Conservation (phyloP, 2,329 filamentous ascomycete species). For the Botrytis aclada region DNA sequence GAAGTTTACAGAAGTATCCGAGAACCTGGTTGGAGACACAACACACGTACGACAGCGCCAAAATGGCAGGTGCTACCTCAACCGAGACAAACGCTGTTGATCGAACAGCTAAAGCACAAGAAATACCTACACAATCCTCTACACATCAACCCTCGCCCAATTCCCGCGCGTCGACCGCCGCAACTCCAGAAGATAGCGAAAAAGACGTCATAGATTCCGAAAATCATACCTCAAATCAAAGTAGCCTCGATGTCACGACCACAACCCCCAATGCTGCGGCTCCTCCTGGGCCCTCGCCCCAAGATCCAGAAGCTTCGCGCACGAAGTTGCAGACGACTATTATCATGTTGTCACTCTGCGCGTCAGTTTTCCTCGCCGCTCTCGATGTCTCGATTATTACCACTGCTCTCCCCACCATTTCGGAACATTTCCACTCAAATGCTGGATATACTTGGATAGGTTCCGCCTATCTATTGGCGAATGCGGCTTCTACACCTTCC, state of each 20-base stretch:
- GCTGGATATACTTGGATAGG: constrained; percentile 71
- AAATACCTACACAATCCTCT: neutral
- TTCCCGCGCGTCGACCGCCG: neutral
- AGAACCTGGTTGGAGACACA: neutral
- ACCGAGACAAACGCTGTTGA: neutral
- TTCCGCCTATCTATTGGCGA: constrained; percentile 67
- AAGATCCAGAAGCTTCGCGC: constrained; percentile 33
- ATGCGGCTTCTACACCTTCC: constrained; percentile 59
- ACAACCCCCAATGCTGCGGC: neutral
- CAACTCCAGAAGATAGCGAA: neutral
- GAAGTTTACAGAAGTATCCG: neutral
- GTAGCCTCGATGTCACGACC: neutral
- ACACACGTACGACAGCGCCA: neutral
- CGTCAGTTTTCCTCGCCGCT: constrained; percentile 37
- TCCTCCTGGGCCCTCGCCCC: neutral
- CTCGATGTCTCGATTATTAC: constrained; percentile 53
- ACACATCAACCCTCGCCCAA: neutral
- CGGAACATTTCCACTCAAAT: constrained; percentile 49
- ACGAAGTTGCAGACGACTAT: constrained; percentile 35
- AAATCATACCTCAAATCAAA: neutral
- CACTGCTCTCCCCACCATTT: constrained; percentile 59
- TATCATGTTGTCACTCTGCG: constrained; percentile 37
- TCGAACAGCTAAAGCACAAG: neutral
- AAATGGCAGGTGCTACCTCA: neutral
- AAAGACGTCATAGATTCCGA: neutral